Evolutionary conservation across 352 stramenopile genomes (phyloP).

Genomic region (Phytophthora pseudosyringae): DNA sequence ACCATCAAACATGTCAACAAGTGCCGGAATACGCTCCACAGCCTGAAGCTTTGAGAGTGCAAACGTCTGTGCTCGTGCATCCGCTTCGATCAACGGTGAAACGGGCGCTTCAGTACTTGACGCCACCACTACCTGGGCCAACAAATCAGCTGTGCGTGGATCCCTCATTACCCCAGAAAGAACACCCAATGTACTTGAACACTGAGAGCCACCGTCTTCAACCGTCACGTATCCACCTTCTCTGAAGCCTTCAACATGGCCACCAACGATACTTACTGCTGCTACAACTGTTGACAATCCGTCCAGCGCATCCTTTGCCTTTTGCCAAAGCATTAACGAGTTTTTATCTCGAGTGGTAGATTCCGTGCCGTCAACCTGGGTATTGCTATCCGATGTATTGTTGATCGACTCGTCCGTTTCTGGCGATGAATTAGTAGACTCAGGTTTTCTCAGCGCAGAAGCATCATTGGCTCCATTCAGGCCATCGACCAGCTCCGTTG

Average conservation of each 20-base stretch:
- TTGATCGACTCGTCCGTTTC: constrained; percentile 61
- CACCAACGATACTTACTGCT: constrained; percentile 75
- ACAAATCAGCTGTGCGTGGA: constrained; percentile 41
- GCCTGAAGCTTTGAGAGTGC: constrained; percentile 62
- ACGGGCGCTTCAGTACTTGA: constrained; percentile 12
- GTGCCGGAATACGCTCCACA: constrained; percentile 74
- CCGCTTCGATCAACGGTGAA: constrained; percentile 23
- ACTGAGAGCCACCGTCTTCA: constrained; percentile 49
- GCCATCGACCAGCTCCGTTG: constrained; percentile 5
- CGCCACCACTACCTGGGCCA: constrained; percentile 40
- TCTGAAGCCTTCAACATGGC: constrained; percentile 70
- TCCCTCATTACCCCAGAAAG: constrained; percentile 52
- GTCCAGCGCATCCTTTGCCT: constrained; percentile 77
- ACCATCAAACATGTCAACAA: constrained; percentile 83
- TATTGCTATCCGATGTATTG: constrained; percentile 20
- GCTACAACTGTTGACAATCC: constrained; percentile 60
- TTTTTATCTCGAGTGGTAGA: constrained; percentile 64
- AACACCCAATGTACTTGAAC: constrained; percentile 26
- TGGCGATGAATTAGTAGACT: constrained; percentile 55
- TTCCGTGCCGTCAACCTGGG: constrained; percentile 28
- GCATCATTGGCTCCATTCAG: constrained; percentile 15
- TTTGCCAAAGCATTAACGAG: constrained; percentile 72
- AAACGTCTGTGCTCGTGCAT: constrained; percentile 34
- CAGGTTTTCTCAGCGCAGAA: constrained; percentile 52
- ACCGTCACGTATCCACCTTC: constrained; percentile 70